Evolutionary conservation across 257 asterid genomes (phyloP), one percentile per base, ranked within the genome.

Genomic region (Plantago elongata): DNA sequence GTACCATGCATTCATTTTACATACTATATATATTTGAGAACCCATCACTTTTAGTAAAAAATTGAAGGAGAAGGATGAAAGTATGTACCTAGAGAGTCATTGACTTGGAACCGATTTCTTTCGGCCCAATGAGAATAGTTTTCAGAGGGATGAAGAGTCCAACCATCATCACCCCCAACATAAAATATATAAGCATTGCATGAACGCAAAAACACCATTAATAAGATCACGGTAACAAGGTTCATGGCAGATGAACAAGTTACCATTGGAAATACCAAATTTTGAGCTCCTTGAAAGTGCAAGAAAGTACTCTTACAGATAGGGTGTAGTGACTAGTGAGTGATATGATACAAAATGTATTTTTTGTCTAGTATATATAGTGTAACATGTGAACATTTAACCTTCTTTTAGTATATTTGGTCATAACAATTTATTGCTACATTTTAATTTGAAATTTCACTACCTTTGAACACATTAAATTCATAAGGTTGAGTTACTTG

Each of bases 121-220:
- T 65, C 45, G 0, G 85, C 72, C 88, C 84, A 81, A 9, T 60
- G 67, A 9, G 5, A 63, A 22, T 81, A 77, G 13, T 65, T 69
- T 30, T 76, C 77, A 1, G 67, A 60, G 9, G 85, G 80, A 11
- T 66, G 57, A 30, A 66, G 57, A 2, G 64, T 63, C 85, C 85
- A 84, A 8, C 87, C 87, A 42, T 71, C 76, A 11, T 65, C 66
- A 2, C 64, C 83, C 1, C 90, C 90, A 30, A 77, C 87, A 12
- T 67, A 40, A 30, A 81, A 75, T 11, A 61, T 74, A 48, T 54
- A 45, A 65, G 83, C 85, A 27, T 67, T 47, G 56, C 64, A 66
- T 9, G 67, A 70, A 46, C 69, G 52, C 65, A 71, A 16, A 54
- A 65, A 49, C 5, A 65, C 75, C 56, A 66, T 6, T 52, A 37